Evolutionary conservation across 2,329 filamentous ascomycete species (phyloP).

Genomic region (Colletotrichum sansevieriae): DNA sequence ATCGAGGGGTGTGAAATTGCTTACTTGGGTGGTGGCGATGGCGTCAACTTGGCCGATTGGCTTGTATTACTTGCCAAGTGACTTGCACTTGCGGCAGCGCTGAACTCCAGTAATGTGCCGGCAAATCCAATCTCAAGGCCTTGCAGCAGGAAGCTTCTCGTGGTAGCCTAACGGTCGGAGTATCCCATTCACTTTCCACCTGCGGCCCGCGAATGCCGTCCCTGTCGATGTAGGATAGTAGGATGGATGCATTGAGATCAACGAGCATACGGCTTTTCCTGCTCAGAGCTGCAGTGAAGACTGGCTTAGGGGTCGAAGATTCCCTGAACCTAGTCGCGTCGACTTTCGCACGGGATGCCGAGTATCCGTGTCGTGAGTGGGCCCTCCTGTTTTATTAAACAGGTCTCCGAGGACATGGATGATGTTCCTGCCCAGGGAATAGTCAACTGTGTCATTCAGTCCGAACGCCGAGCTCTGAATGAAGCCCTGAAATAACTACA

Average conservation of each 20-base stretch:
- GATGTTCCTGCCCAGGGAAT: neutral
- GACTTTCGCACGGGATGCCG: slow-evolving; percentile 2
- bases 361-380: neutral
- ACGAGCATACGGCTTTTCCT: neutral
- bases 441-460: neutral
- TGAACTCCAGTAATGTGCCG: too few species aligned
- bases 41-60: too few species aligned
- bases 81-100: too few species aligned
- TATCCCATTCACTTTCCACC: neutral
- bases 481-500: neutral
- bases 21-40: too few species aligned
- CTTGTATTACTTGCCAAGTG: too few species aligned
- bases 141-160: too few species aligned
- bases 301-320: neutral
- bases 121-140: too few species aligned
- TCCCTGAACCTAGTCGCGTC: neutral
- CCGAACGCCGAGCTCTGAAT: neutral
- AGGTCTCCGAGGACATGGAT: slow-evolving; percentile 5
- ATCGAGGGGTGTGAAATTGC: too few species aligned
- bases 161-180: too few species aligned
- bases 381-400: neutral
- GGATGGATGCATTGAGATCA: neutral
- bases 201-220: neutral
- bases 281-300: slow-evolving; percentile 6
- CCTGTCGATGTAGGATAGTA: neutral